Base-by-base conservation (phyloP, 768 basidiomycete genomes). In the Sarcomyxa edulis region DNA sequence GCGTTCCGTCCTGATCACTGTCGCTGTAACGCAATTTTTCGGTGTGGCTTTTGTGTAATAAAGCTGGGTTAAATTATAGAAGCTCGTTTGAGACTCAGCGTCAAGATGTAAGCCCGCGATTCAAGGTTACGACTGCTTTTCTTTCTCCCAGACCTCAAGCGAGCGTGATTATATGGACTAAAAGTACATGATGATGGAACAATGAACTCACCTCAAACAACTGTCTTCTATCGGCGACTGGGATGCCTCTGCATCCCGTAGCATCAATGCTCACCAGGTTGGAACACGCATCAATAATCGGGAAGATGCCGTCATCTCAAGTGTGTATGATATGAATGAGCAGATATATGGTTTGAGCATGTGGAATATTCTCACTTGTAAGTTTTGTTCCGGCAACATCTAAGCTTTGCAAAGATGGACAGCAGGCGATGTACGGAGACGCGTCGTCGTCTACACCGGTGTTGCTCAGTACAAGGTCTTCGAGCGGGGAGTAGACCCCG, bases 181-280 rank as follows among this genome's bases (percentile, higher is more conserved):
- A 21, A 22, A 0, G 30, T 23, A 21, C 20, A 19, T 2, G 11
- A 2, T 12, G 30, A 42, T 30, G 10, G 27, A 27, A 27, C 5
- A 44, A 58, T n/a, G 32, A 70, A 79, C 62, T 82, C 78, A 71
- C 82, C 64, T 84, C 78, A 48, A 86, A 86, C 48, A 86, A 78
- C 6, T 69, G 69, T 10, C 84, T 67, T 18, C 83, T 61, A 44
- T 83, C 78, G 1, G 64, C 63, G 4, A 84, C 67, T 5, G 50
- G 62, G 37, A 86, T 66, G 4, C 83, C 74, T 36, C 83, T 68
- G 44, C 83, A 86, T 42, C 80, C 76, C 3, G 79, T 84, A 31
- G 86, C 57, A 49, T 84, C 74, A 10, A 85, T 51, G n/a, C 61
- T 70, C 40, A 63, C 56, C 20, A 86, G 60, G 20, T 58, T 61